These are phyloP conservation scores for Hypoxylon lienhwacheense DNA, from an alignment of 495 filamentous ascomycete genomes.

Conservation along the genomic window DNA sequence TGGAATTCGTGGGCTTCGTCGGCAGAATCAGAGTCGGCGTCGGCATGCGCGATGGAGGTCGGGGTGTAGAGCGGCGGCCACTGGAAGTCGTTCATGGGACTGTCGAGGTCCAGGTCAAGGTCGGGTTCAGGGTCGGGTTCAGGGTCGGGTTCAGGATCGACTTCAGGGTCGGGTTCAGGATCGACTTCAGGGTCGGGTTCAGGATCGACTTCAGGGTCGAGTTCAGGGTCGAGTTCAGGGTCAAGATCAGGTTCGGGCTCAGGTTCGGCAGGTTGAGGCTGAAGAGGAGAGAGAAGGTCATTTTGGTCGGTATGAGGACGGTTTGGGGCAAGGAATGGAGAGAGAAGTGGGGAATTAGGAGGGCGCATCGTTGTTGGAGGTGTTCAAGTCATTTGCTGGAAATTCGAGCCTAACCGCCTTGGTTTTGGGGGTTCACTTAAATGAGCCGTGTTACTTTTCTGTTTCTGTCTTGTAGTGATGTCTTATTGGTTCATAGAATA, in stretches of 20 bases:
- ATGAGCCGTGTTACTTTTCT: conserved; percentile 16
- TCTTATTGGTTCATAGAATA: conserved; percentile 27
- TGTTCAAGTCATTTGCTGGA: conserved; percentile 33
- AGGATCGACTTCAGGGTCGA: too few relatives aligned
- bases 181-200: too few relatives aligned
- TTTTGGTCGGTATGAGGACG: conserved; percentile 35
- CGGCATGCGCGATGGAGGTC: conserved; percentile 15
- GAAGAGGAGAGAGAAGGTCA: conserved; percentile 13
- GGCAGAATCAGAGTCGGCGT: too few relatives aligned
- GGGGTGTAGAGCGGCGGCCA: conserved; percentile 4
- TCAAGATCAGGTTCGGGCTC: too few relatives aligned
- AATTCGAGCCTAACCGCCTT: conserved; percentile 33
- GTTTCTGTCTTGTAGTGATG: conserved; percentile 13
- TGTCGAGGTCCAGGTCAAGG: conserved; percentile 14
- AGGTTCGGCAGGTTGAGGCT: conserved; percentile 26
- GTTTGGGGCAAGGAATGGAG: conserved; percentile 32
- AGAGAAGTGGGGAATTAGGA: conserved; percentile 30
- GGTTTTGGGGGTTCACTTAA: conserved; percentile 28
- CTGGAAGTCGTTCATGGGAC: conserved; percentile 27
- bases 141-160: too few relatives aligned
- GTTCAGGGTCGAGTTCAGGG: too few relatives aligned
- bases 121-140: too few relatives aligned
- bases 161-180: too few relatives aligned
- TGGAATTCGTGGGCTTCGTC: conserved; percentile 19
- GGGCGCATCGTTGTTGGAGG: conserved; percentile 35